phyloP scores from a whole-genome alignment of 164 flowering plant species.

The Chloranthus sessilifolius region DNA sequence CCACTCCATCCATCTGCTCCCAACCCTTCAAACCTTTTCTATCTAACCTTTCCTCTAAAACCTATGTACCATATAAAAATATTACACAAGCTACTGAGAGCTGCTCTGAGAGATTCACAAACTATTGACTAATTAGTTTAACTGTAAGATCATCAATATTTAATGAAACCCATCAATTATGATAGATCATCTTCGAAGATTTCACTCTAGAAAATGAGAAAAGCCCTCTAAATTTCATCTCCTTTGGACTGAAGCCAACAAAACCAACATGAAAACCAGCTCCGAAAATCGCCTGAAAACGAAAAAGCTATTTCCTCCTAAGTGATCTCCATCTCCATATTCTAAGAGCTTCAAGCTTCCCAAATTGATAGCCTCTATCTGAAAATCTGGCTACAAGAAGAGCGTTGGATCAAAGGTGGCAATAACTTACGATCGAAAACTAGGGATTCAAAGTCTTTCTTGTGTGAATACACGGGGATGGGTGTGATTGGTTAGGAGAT shows the following conservation, averaged over 20 bases:
- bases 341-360: not conserved
- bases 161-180: too few relatives aligned
- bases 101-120: not conserved
- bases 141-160: not conserved
- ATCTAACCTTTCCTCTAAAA: not conserved
- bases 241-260: not conserved
- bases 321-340: not conserved
- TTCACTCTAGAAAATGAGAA: not conserved
- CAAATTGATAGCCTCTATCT: not conserved
- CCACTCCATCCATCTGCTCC: conserved; percentile 26
- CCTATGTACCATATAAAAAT: not conserved
- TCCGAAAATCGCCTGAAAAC: not conserved
- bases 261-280: conserved; percentile 1
- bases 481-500: not conserved
- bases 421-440: not conserved
- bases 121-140: not conserved
- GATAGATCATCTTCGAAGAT: too few relatives aligned
- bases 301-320: not conserved
- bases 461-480: not conserved
- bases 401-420: not conserved
- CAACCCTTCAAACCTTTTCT: not conserved
- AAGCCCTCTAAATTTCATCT: not conserved
- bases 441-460: too few relatives aligned
- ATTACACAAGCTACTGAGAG: not conserved
- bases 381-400: not conserved